A percentile compares a stretch with the other conserved stretches of the same genome.
These are phyloP conservation scores for Bryum argenteum DNA, from an alignment of 225 moss, liverwort and hornwort species.

Conservation along the genomic window DNA sequence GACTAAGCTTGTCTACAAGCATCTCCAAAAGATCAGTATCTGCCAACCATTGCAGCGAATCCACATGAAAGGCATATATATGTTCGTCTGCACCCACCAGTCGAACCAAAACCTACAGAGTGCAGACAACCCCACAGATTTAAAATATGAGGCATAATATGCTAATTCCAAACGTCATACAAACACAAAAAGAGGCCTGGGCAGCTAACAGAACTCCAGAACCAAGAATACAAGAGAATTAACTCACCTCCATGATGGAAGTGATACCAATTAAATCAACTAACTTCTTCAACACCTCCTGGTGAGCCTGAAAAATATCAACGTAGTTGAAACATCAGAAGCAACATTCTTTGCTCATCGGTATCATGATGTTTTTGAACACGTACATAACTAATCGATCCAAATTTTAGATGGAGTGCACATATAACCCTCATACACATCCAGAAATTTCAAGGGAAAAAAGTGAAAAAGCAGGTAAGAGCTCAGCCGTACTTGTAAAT, in stretches of 20 bases:
- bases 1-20: constrained; percentile 98
- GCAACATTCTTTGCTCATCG: neutral
- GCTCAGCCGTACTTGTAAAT: constrained; percentile 74
- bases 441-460: neutral
- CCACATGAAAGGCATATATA: constrained; percentile 84
- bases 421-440: neutral
- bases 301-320: constrained; percentile 69
- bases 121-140: constrained; percentile 11
- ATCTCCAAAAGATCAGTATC: constrained; percentile 96
- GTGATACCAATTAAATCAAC: constrained; percentile 96
- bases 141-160: neutral
- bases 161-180: neutral
- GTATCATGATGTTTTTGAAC: neutral
- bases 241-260: constrained; percentile 93
- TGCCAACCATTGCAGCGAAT: constrained; percentile 95
- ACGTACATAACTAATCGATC: neutral
- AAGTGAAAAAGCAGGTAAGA: neutral
- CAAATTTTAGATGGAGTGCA: neutral
- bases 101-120: constrained; percentile 78
- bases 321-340: constrained; percentile 24
- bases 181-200: neutral
- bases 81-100: constrained; percentile 98
- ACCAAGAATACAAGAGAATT: neutral
- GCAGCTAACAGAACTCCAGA: neutral
- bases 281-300: constrained; percentile 94